Conservation (phyloP, 306 rosid species). For the Dalbergia cultrata region DNA sequence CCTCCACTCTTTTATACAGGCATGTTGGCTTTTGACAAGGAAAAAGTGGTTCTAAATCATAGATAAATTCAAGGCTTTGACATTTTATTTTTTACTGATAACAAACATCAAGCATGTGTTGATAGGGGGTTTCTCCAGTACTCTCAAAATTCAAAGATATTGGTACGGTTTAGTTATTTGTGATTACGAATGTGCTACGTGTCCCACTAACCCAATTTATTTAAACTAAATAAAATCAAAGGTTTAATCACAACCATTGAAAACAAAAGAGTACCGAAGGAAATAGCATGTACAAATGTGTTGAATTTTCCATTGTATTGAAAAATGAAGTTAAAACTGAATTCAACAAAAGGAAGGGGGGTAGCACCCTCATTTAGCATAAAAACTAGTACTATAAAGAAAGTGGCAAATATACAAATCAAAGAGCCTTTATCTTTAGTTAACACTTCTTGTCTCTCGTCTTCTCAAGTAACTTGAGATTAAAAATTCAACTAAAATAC, state of each 20-base stretch:
- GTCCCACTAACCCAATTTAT: too few relatives aligned
- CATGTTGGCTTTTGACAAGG: conserved; percentile 4
- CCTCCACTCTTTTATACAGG: conserved; percentile 34
- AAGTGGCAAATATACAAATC: conserved; percentile 3
- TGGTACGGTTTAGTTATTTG: too few relatives aligned
- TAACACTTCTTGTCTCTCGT: conserved; percentile 1
- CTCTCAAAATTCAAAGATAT: too few relatives aligned
- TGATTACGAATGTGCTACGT: too few relatives aligned
- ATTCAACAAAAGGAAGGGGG: conserved; percentile 31
- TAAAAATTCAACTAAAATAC: neutral
- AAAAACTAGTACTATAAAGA: neutral
- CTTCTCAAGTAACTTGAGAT: conserved; percentile 9
- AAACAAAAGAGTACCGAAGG: too few relatives aligned
- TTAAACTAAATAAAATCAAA: too few relatives aligned
- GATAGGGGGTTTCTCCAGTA: neutral
- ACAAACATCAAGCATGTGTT: neutral
- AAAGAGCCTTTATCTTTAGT: neutral
- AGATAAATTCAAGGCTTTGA: neutral
- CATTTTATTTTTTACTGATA: conserved; percentile 13
- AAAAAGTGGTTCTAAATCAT: neutral
- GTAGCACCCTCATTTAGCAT: conserved; percentile 4
- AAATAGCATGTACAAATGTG: neutral
- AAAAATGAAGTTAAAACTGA: conserved; percentile 1
- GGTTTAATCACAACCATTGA: too few relatives aligned
- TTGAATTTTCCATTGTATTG: conserved; percentile 13